These are phyloP conservation scores for Botrytis fabae DNA, from an alignment of 2,329 filamentous ascomycete species.

Conservation along the genomic window DNA sequence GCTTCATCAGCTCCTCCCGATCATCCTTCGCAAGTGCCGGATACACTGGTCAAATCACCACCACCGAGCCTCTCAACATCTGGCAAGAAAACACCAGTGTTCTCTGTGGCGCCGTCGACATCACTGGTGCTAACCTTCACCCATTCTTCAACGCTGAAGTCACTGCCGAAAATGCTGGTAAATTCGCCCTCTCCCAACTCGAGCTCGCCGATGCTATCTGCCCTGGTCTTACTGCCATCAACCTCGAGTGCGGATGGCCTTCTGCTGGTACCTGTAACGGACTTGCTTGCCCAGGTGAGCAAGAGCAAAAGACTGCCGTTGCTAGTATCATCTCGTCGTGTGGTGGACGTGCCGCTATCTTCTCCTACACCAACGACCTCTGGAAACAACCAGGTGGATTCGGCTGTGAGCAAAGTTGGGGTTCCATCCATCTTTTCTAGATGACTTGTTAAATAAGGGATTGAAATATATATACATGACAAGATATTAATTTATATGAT, in stretches of 20 bases:
- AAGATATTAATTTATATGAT: neutral
- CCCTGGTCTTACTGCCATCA: constrained; percentile 69
- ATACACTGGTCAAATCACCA: constrained; percentile 76
- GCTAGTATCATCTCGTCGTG: constrained; percentile 64
- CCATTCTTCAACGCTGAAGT: constrained; percentile 85
- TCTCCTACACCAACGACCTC: constrained; percentile 74
- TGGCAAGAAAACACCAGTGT: constrained; percentile 63
- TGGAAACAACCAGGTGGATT: constrained; percentile 77
- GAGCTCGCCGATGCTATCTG: constrained; percentile 70
- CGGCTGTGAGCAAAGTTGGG: constrained; percentile 80
- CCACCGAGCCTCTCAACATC: constrained; percentile 79
- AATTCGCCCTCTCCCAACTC: constrained; percentile 74
- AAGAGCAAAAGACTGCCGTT: constrained; percentile 73
- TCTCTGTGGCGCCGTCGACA: constrained; percentile 74
- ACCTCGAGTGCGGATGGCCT: constrained; percentile 93
- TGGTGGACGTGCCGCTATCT: constrained; percentile 73
- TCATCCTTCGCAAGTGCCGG: constrained; percentile 59
- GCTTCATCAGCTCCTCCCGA: constrained; percentile 70
- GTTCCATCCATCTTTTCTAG: constrained; percentile 42
- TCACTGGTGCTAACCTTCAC: constrained; percentile 85
- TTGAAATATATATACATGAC: neutral
- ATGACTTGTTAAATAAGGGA: neutral
- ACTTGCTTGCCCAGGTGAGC: constrained; percentile 63
- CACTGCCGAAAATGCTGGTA: constrained; percentile 64
- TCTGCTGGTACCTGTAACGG: constrained; percentile 69